Conservation (phyloP, 2,329 filamentous ascomycete genomes). For the Metarhizium robertsii region DNA sequence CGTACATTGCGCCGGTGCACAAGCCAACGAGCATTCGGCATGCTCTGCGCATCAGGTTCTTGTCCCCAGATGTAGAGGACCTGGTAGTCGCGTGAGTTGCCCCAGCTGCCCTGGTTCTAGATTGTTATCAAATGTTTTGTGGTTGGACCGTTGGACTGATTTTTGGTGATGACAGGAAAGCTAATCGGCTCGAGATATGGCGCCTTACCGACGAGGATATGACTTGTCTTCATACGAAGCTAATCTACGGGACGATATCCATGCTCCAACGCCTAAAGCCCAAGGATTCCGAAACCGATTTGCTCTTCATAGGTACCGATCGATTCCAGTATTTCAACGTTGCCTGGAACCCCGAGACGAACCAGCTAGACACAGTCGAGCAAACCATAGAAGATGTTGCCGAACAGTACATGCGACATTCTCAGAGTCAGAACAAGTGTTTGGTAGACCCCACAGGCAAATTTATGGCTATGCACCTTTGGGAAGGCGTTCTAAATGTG, state of each 20-base stretch:
- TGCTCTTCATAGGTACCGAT: slow-evolving; percentile 89
- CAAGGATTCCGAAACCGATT: slow-evolving; percentile 62
- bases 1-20: slow-evolving; percentile 91
- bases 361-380: slow-evolving; percentile 41
- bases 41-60: slow-evolving; percentile 71
- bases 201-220: slow-evolving; percentile 56
- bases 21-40: slow-evolving; percentile 84
- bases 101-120: background rate
- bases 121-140: background rate
- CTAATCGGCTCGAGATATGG: slow-evolving; percentile 82
- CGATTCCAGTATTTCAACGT: slow-evolving; percentile 85
- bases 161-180: slow-evolving; percentile 47
- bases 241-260: slow-evolving; percentile 76
- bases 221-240: slow-evolving; percentile 54
- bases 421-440: slow-evolving; percentile 74
- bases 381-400: slow-evolving; percentile 42
- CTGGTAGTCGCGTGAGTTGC: slow-evolving; percentile 73
- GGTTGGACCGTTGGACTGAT: background rate
- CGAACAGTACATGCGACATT: slow-evolving; percentile 60
- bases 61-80: slow-evolving; percentile 66
- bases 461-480: slow-evolving; percentile 48
- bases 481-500: slow-evolving; percentile 50
- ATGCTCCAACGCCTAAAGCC: slow-evolving; percentile 77
- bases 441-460: slow-evolving; percentile 71
- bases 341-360: slow-evolving; percentile 60